Conservation (phyloP, 2,329 filamentous ascomycete genomes). For the Penicillium sp. region DNA sequence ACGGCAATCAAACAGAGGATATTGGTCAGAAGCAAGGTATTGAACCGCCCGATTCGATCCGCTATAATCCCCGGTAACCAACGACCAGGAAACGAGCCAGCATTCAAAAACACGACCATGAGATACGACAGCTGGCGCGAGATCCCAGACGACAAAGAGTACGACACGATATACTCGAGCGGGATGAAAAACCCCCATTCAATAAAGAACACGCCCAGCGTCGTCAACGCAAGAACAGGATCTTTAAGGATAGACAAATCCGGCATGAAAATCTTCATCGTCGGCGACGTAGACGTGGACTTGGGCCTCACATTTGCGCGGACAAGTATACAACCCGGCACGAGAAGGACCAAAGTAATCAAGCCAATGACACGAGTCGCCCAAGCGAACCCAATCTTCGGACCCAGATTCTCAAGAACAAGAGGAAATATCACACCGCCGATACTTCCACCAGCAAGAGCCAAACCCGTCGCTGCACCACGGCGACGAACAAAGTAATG, state of each 20-base stretch:
- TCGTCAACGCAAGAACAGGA: conserved; percentile 20
- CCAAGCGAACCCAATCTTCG: conserved; percentile 16
- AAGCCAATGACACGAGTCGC: conserved; percentile 14
- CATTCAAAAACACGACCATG: conserved; percentile 31
- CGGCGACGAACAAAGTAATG: conserved; percentile 14
- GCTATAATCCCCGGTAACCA: conserved; percentile 30
- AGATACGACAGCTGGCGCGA: conserved; percentile 24
- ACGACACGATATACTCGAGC: conserved; percentile 32
- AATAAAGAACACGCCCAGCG: conserved; percentile 29
- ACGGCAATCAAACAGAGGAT: conserved; percentile 24
- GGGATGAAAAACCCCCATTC: conserved; percentile 37
- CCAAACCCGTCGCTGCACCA: conserved; percentile 14
- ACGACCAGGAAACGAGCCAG: conserved; percentile 29
- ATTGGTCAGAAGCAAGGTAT: conserved; percentile 26
- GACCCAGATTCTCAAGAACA: conserved; percentile 11
- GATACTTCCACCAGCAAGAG: conserved; percentile 14
- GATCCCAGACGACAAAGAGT: conserved; percentile 26
- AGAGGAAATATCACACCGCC: conserved; percentile 20
- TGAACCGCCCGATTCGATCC: conserved; percentile 31
- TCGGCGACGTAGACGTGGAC: not conserved
- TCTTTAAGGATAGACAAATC: conserved; percentile 14
- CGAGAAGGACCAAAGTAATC: conserved; percentile 12
- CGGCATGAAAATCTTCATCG: conserved; percentile 13
- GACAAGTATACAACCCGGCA: conserved; percentile 13
- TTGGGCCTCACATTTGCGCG: conserved; percentile 10